Evolutionary conservation across 768 basidiomycete species (phyloP), one percentile per base, ranked within the genome.

Genomic region (Amanita exitialis): DNA sequence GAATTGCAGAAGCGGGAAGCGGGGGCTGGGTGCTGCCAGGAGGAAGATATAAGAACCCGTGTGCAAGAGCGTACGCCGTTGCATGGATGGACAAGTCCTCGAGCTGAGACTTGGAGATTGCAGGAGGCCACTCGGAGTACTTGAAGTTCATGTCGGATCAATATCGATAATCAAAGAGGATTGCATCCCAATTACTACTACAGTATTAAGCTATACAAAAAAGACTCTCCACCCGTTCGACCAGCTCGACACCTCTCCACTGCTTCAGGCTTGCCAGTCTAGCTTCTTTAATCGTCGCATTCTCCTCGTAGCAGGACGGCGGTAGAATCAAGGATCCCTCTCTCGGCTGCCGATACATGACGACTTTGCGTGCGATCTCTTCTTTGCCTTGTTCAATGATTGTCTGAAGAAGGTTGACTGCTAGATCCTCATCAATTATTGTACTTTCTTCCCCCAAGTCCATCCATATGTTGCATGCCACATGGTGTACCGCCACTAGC

Each of bases 11-110:
- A 9, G 79, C 78, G 1, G 85, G 80, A 41, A 68, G 58, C 21
- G 69, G 59, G 1, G 80, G 69, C 51, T 81, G 76, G 28, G 64
- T 70, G 7, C 69, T 57, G 1, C 69, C 64, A 3, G 75, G 69
- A 8, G 88, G 89, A 16, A 92, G 81, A 63, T 90, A 90, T n/a
- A 86, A 70, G 25, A 97, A 73, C 6, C 90, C 89, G 63, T 87
- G 84, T 2, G 90, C 78, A 45, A 98, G 74, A 2, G 94, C 87
- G 59, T 87, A 93, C 0, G 86, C 86, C 0, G 87, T 80, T 0
- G 91, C 86, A 28, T 80, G 71, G 15, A 78, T 64, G 0, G 80
- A 75, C 47, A 95, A 70, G 6, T 74, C 66, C 12, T 75, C 71
- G 13, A 82, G 70, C 59, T 91, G 82, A 6, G 61, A 65, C 6